phyloP scores from a whole-genome alignment of 306 rosid species.

The Ziziphus jujuba region DNA sequence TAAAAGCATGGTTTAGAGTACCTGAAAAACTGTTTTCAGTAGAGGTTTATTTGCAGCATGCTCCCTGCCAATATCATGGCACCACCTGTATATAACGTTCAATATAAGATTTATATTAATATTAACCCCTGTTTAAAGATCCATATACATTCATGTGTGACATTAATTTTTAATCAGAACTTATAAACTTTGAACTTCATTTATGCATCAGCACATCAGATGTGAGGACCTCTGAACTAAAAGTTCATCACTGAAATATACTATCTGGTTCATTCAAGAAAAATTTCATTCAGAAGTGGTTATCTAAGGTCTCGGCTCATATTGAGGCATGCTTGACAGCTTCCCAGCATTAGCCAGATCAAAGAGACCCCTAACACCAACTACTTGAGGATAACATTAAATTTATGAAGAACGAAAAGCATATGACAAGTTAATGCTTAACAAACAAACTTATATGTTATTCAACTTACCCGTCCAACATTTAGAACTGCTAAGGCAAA shows the following conservation, averaged over 20 bases:
- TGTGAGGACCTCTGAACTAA: neutral
- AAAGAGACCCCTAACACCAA: neutral
- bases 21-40: slow-evolving; percentile 94
- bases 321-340: neutral
- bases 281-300: no score
- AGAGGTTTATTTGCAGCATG: slow-evolving; percentile 94
- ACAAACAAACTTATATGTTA: slow-evolving; percentile 70
- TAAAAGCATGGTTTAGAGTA: slow-evolving; percentile 27
- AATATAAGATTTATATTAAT: slow-evolving; percentile 18
- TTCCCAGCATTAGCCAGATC: neutral
- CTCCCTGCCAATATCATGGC: slow-evolving; percentile 96
- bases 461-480: slow-evolving; percentile 50
- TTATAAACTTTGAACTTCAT: neutral
- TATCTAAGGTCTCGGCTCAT: no score
- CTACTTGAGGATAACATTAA: neutral
- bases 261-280: slow-evolving; percentile 1
- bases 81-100: slow-evolving; percentile 71
- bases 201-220: neutral
- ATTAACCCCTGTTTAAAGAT: neutral
- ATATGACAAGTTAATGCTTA: neutral
- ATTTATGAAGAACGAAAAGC: neutral
- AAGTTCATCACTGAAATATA: neutral
- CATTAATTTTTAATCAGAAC: neutral
- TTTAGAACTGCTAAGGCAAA: slow-evolving; percentile 84
- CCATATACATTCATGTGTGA: neutral